Percentiles rank a stretch among this genome's conserved stretches.
Evolutionary conservation across 2,329 filamentous ascomycete species (phyloP).

Genomic region (Fusarium sacchari): DNA sequence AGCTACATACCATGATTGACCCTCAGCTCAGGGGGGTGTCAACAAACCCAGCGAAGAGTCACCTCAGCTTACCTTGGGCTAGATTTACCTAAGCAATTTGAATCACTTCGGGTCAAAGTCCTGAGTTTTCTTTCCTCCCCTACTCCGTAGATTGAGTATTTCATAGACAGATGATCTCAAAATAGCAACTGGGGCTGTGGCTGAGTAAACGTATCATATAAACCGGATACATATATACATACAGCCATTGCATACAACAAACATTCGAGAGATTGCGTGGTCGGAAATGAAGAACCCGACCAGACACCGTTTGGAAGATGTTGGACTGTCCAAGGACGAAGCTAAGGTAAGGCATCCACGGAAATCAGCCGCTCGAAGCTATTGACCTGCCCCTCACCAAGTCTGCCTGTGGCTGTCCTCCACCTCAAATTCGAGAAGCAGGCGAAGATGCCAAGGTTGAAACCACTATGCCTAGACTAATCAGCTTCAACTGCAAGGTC

Average conservation of each 20-base stretch:
- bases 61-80: no score
- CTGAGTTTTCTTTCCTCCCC: no score
- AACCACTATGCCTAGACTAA: background rate
- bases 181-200: slow-evolving; percentile 41
- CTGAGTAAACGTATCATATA: slow-evolving; percentile 27
- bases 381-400: slow-evolving; percentile 1
- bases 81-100: no score
- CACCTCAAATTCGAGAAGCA: background rate
- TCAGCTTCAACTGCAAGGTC: background rate
- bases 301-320: background rate
- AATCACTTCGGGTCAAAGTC: no score
- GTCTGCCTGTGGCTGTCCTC: background rate
- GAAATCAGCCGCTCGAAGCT: background rate
- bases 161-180: slow-evolving; percentile 10
- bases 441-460: slow-evolving; percentile 4
- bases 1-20: no score
- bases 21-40: no score
- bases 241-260: background rate
- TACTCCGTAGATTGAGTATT: no score
- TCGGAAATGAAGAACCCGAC: background rate
- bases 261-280: background rate
- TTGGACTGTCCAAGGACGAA: background rate
- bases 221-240: background rate
- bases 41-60: no score
- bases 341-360: background rate